A percentile compares a stretch with the other conserved stretches of the same genome.
Evolutionary conservation across 176 grass and related monocot genomes (phyloP).

Genomic region (Tillandsia fasciculata): DNA sequence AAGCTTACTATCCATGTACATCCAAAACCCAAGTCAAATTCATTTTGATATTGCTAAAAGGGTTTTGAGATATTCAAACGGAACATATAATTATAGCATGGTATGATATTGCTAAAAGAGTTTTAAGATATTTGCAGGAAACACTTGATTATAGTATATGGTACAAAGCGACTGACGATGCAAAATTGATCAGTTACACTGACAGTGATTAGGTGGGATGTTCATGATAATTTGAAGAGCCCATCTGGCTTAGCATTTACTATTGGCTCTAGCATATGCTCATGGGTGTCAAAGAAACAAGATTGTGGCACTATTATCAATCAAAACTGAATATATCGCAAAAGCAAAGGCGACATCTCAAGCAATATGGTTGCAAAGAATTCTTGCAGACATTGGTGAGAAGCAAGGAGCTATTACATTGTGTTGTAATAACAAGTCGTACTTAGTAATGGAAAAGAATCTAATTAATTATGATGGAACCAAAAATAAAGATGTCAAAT

Average conservation of each 20-base stretch:
- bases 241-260: slow-evolving; percentile 5
- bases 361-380: too few species aligned
- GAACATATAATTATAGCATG: too few species aligned
- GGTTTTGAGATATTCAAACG: slow-evolving; percentile 4
- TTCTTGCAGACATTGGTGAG: neutral
- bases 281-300: slow-evolving; percentile 4
- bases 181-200: neutral
- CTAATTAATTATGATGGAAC: too few species aligned
- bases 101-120: too few species aligned
- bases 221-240: slow-evolving; percentile 7
- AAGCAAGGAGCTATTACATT: neutral
- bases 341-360: neutral
- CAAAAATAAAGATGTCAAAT: too few species aligned
- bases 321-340: slow-evolving; percentile 15
- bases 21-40: neutral
- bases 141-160: neutral
- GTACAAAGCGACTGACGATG: neutral
- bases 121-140: too few species aligned
- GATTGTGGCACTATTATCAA: neutral
- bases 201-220: slow-evolving; percentile 5
- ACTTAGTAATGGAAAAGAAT: too few species aligned
- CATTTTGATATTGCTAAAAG: slow-evolving; percentile 10
- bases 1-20: neutral
- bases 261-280: neutral
- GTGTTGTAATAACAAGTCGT: slow-evolving; percentile 4